Conservation (phyloP, 352 stramenopile genomes). For the Phytophthora cryptogea region DNA sequence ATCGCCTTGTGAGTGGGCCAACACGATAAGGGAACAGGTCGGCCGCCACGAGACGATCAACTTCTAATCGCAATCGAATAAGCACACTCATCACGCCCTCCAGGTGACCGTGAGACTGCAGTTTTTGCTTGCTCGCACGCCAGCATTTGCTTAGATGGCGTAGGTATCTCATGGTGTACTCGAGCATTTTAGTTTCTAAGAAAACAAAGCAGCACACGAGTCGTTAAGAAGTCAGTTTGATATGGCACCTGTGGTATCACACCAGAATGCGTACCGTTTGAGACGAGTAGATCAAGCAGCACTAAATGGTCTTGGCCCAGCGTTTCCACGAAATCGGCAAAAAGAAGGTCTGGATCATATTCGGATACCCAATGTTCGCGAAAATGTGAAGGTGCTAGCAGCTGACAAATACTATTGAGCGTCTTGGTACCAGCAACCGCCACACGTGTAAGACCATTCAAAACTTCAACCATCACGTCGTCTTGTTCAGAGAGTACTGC, state of each 20-base stretch:
- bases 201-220: not conserved
- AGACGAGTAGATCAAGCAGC: constrained; percentile 69
- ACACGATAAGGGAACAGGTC: constrained; percentile 63
- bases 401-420: not conserved
- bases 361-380: constrained; percentile 28
- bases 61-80: constrained; percentile 68
- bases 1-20: constrained; percentile 46
- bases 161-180: constrained; percentile 64
- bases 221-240: constrained; percentile 2
- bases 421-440: not conserved
- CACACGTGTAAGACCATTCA: constrained; percentile 47
- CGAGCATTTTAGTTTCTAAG: constrained; percentile 69
- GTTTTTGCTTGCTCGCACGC: constrained; percentile 25
- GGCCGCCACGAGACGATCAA: constrained; percentile 47
- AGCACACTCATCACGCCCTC: constrained; percentile 54
- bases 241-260: not conserved
- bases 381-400: constrained; percentile 4
- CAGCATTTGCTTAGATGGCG: constrained; percentile 41
- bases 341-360: constrained; percentile 61
- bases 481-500: constrained; percentile 68
- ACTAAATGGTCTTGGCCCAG: constrained; percentile 68
- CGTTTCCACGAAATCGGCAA: constrained; percentile 49
- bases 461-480: constrained; percentile 69
- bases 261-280: constrained; percentile 48
- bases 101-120: constrained; percentile 29